phyloP scores from a whole-genome alignment of 192 early-diverging fungal species.

The Borealophlyctis nickersoniae region DNA sequence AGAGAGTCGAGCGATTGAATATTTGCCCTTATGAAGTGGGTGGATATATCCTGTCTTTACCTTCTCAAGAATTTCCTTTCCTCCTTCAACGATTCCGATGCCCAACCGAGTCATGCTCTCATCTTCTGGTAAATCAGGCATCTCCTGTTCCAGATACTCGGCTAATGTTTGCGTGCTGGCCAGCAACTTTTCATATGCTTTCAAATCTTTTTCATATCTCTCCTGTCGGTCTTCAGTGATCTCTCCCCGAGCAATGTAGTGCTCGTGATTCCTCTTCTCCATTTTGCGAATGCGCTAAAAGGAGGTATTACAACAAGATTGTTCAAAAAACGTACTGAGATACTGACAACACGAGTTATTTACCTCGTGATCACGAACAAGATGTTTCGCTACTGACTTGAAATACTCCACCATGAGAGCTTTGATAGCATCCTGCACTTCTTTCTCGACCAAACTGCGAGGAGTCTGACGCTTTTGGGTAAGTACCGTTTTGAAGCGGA shows the following conservation, averaged over 20 bases:
- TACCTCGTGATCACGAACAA: constrained; percentile 69
- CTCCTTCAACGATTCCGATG: constrained; percentile 35
- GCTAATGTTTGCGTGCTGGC: constrained; percentile 59
- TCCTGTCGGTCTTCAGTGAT: constrained; percentile 77
- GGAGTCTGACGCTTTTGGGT: too few species aligned
- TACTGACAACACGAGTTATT: too few species aligned
- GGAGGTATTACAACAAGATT: neutral
- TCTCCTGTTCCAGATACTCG: constrained; percentile 66
- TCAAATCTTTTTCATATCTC: constrained; percentile 64
- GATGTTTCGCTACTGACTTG: constrained; percentile 51
- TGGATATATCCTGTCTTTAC: too few species aligned
- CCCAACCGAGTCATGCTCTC: constrained; percentile 45
- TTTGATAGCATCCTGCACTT: constrained; percentile 22
- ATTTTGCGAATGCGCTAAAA: constrained; percentile 62
- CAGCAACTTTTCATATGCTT: constrained; percentile 68
- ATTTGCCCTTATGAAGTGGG: too few species aligned
- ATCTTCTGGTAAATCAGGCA: constrained; percentile 77
- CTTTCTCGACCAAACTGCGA: constrained; percentile 19
- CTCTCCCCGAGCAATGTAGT: constrained; percentile 75
- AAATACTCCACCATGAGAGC: constrained; percentile 61
- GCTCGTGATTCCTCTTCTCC: constrained; percentile 74
- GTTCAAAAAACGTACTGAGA: neutral
- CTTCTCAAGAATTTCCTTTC: constrained; percentile 21
- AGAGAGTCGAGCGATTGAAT: neutral
- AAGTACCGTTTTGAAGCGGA: too few species aligned